These are phyloP conservation scores for Saccharomyces uvarum DNA, from an alignment of 1,139 yeast species.

Conservation along the genomic window DNA sequence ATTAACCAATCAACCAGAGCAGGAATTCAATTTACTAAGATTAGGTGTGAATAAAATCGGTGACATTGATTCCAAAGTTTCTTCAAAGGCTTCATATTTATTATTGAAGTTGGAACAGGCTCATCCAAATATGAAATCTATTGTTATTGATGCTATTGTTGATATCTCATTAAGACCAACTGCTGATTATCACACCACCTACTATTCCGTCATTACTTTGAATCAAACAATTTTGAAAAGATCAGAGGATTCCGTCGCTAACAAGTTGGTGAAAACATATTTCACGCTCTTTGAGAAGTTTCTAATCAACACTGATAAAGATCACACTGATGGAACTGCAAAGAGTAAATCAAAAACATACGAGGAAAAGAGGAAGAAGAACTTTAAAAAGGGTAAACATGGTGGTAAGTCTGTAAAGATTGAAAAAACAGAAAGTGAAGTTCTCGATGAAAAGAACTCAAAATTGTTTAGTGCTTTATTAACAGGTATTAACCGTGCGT, in stretches of 20 bases:
- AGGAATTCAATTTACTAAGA: constrained; percentile 82
- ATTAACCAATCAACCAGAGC: constrained; percentile 84
- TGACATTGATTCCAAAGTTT: constrained; percentile 82
- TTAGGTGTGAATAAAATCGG: constrained; percentile 91
- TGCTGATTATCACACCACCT: constrained; percentile 78
- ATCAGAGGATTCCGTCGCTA: constrained; percentile 71
- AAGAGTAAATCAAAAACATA: constrained; percentile 32
- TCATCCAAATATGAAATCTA: constrained; percentile 92
- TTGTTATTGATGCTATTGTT: constrained; percentile 69
- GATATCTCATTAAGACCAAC: constrained; percentile 73
- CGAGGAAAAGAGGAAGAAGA: constrained; percentile 46
- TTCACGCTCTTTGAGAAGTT: constrained; percentile 80
- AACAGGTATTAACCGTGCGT: constrained; percentile 94
- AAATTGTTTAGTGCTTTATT: constrained; percentile 83
- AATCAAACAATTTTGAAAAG: constrained; percentile 87
- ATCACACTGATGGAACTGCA: constrained; percentile 26
- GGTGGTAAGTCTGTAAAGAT: constrained; percentile 76
- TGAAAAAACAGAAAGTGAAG: constrained; percentile 59
- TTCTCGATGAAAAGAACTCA: constrained; percentile 75
- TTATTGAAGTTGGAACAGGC: constrained; percentile 75
- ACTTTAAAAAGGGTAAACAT: constrained; percentile 53
- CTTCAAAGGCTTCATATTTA: constrained; percentile 80
- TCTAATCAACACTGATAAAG: constrained; percentile 59
- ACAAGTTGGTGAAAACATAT: constrained; percentile 72
- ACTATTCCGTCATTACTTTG: constrained; percentile 78